Evolutionary conservation across 2,329 filamentous ascomycete species (phyloP).

Genomic region (Cercospora beticola): DNA sequence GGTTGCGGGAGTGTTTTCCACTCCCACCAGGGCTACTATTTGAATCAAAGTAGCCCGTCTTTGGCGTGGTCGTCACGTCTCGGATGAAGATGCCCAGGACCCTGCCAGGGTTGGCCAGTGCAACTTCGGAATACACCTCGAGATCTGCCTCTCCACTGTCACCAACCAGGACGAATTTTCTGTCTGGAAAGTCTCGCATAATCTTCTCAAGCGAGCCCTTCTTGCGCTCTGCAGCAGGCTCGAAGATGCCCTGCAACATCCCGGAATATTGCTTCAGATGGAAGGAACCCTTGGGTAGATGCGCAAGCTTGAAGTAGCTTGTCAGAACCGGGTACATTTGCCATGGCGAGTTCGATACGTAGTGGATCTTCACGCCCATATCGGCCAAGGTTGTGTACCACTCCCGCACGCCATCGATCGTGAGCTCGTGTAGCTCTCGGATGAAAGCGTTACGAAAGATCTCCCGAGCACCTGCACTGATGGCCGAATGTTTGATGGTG

Average conservation of each 20-base stretch:
- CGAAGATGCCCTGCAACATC: slow-evolving; percentile 97
- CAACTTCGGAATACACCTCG: slow-evolving; percentile 96
- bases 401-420: slow-evolving; percentile 80
- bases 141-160: slow-evolving; percentile 96
- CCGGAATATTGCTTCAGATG: slow-evolving; percentile 96
- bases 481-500: slow-evolving; percentile 93
- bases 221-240: slow-evolving; percentile 93
- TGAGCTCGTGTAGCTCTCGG: slow-evolving; percentile 76
- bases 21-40: slow-evolving; percentile 44
- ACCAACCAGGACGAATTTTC: slow-evolving; percentile 87
- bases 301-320: slow-evolving; percentile 77
- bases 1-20: slow-evolving; percentile 32
- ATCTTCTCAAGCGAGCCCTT: slow-evolving; percentile 83
- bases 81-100: slow-evolving; percentile 89
- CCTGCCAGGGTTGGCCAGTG: slow-evolving; percentile 75
- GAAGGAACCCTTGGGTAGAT: slow-evolving; percentile 82
- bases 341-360: slow-evolving; percentile 99
- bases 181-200: slow-evolving; percentile 81
- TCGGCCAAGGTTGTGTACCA: slow-evolving; percentile 80
- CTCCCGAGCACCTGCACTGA: slow-evolving; percentile 80
- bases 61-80: slow-evolving; percentile 80
- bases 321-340: slow-evolving; percentile 89
- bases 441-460: slow-evolving; percentile 97
- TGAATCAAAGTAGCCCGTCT: slow-evolving; percentile 73
- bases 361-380: slow-evolving; percentile 86